Percentiles rank a stretch among this genome's conserved stretches.
Evolutionary conservation across 176 grass and related monocot species (phyloP).

Genomic region (Cymbopogon citratus): DNA sequence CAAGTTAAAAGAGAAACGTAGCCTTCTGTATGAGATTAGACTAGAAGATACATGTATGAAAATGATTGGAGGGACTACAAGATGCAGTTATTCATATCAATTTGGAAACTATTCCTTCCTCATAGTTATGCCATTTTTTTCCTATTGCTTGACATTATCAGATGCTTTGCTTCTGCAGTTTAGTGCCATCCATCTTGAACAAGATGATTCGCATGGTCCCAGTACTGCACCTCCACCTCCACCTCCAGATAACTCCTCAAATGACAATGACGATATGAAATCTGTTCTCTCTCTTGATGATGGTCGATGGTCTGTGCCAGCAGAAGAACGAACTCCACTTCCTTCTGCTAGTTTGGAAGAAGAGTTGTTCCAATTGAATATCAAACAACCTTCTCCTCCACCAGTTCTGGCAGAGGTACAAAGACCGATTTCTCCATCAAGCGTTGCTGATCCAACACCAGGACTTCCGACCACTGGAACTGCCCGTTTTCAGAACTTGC

Average conservation of each 20-base stretch:
- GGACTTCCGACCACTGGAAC: conserved; percentile 54
- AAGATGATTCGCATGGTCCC: conserved; percentile 47
- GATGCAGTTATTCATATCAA: not conserved
- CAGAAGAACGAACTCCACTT: conserved; percentile 42
- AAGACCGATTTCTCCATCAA: conserved; percentile 69
- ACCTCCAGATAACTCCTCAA: conserved; percentile 30
- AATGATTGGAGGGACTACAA: not conserved
- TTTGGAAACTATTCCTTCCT: conserved; percentile 5
- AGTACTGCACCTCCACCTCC: conserved; percentile 5
- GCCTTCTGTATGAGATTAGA: not conserved
- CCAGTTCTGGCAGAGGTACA: conserved; percentile 79
- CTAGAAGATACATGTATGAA: not conserved
- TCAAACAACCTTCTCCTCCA: conserved; percentile 87
- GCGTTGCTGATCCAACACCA: conserved; percentile 85
- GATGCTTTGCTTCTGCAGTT: conserved; percentile 34
- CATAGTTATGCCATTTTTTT: not conserved
- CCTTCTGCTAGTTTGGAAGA: conserved; percentile 49
- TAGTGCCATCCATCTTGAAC: conserved; percentile 50
- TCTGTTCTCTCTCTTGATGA: conserved; percentile 97
- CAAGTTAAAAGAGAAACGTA: not conserved
- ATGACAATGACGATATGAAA: conserved; percentile 68
- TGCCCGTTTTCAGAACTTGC: conserved; percentile 68
- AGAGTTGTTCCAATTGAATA: conserved; percentile 63
- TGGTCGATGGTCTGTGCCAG: conserved; percentile 68
- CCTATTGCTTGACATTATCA: conserved; percentile 3